These are phyloP conservation scores for Usnea hakonensis DNA, from an alignment of 495 filamentous ascomycete species.

Conservation along the genomic window DNA sequence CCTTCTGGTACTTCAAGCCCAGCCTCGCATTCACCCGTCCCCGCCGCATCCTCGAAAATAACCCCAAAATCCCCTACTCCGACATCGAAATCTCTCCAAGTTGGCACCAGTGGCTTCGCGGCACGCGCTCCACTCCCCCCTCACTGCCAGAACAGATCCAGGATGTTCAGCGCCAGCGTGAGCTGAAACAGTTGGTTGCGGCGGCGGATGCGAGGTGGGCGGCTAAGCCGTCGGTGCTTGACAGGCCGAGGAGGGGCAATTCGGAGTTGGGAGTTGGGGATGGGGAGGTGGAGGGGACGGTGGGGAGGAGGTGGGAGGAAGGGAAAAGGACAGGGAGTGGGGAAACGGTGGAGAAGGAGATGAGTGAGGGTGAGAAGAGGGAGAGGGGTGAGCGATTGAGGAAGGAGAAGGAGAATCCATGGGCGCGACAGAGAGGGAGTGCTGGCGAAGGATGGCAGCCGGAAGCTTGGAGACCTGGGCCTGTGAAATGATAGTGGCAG, in stretches of 20 bases:
- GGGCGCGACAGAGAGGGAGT: conserved; percentile 38
- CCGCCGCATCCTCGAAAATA: conserved; percentile 62
- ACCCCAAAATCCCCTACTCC: conserved; percentile 51
- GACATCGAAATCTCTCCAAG: conserved; percentile 60
- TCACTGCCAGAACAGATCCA: conserved; percentile 63
- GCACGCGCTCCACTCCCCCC: conserved; percentile 64
- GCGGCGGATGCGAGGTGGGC: conserved; percentile 82
- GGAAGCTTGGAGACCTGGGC: conserved; percentile 55
- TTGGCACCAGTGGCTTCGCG: conserved; percentile 96
- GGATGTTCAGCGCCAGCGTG: conserved; percentile 58
- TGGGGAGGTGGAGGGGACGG: conserved; percentile 26
- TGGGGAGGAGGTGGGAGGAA: conserved; percentile 20
- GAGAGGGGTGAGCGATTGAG: conserved; percentile 15
- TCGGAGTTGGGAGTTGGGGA: conserved; percentile 26
- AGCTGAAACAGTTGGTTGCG: conserved; percentile 66
- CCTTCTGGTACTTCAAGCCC: conserved; percentile 88
- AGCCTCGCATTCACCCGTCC: conserved; percentile 46
- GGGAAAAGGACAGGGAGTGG: conserved; percentile 11
- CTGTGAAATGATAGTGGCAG: not conserved
- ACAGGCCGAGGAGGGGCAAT: conserved; percentile 39
- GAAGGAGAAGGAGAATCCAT: conserved; percentile 41
- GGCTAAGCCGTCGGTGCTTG: conserved; percentile 59
- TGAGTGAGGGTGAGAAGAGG: conserved; percentile 21
- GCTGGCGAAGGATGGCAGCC: conserved; percentile 76
- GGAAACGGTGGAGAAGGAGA: conserved; percentile 23